Base-by-base conservation (phyloP, 2,329 filamentous ascomycete genomes). In the Scedosporium boydii region DNA sequence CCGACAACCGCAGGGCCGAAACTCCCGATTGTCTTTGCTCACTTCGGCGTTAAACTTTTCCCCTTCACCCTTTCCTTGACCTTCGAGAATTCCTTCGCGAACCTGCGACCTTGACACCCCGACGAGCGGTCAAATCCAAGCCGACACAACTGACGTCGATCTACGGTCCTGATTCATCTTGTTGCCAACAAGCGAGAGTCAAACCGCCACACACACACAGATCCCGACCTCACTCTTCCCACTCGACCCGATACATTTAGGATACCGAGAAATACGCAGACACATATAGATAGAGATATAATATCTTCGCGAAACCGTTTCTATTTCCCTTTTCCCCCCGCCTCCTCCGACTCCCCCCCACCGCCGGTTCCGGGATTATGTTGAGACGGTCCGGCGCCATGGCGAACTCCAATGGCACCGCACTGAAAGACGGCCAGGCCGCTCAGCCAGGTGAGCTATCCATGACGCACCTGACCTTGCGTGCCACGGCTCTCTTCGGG, bases 371-470 rank as follows among this genome's bases (percentile, higher is more conserved):
- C 21, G 23, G 55, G 29, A 42, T 41, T 42, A 59, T 59, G 57
- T 59, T 59, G 57, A 59, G 57, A 59, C 57, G 57, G 34, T 23
- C 57, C 29, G 57, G 57, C 29, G 57, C 57, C 38, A 59, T 59
- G 57, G 57, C 57, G 34, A 59, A 42, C 6, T 21, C 48, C 48
- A 53, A 53, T 26, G 48, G 48, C 21, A 53, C 48, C 34, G 57
- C 38, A 42, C 7, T 59, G 16, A 59, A 59, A 23, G 57, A 59
- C 34, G 34, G 34, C 57, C 57, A 44, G 38, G 18, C 57, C 16
- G 29, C 5, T 3, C 57, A 41, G 42, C 57, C 57, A 18, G 57
- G 29, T 44, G 18, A 18, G 29, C 34, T 26, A 26, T 34, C 29
- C 55, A n/a, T 38, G 23, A 12, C 14, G 9, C 12, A 38, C 21